Base-by-base conservation (phyloP, 2,329 filamentous ascomycete genomes). In the Paramyrothecium sp. region DNA sequence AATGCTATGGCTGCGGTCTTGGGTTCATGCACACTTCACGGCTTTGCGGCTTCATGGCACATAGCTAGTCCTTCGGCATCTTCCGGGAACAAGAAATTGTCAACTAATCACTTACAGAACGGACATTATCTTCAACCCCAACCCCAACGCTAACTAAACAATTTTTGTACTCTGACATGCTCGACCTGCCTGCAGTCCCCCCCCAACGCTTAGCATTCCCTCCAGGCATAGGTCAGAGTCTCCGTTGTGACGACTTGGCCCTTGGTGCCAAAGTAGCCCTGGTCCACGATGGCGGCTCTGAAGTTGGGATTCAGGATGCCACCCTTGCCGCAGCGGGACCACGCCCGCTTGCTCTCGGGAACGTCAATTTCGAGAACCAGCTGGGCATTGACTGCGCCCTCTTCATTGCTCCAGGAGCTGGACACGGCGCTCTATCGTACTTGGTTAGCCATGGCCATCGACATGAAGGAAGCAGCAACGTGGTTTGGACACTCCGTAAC, bases 221-320 rank as follows among this genome's bases (percentile, higher is more conserved):
- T 33, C 50, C 23, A 52, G 7, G 30, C 50, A 52, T 52, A 52
- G 11, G 23, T 52, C 50, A 52, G n/a, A n/a, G 50, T 3, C 26
- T 52, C 50, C 3, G 50, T 52, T 8, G 50, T 52, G 11, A 52
- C 50, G 13, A 52, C 3, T 22, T 26, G n/a, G 12, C 30, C 30
- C 23, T 26, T 22, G n/a, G 50, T 52, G 23, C 50, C 50, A 52
- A 17, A 52, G 19, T 52, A 52, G 7, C 50, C 50, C n/a, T 22
- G 19, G 50, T 52, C 50, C 12, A 30, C n/a, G 26, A 52, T 33
- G 16, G 30, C 26, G 20, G 30, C 50, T 26, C 50, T 33, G 50
- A 52, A 52, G 26, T 52, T 52, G 17, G 50, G 50, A 26, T 52
- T 52, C 50, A 52, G 23, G 50, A 52, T 52, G 26, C 30, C 50